These are phyloP conservation scores for Diaporthe velutina DNA, from an alignment of 2,329 filamentous ascomycete genomes.

Conservation along the genomic window DNA sequence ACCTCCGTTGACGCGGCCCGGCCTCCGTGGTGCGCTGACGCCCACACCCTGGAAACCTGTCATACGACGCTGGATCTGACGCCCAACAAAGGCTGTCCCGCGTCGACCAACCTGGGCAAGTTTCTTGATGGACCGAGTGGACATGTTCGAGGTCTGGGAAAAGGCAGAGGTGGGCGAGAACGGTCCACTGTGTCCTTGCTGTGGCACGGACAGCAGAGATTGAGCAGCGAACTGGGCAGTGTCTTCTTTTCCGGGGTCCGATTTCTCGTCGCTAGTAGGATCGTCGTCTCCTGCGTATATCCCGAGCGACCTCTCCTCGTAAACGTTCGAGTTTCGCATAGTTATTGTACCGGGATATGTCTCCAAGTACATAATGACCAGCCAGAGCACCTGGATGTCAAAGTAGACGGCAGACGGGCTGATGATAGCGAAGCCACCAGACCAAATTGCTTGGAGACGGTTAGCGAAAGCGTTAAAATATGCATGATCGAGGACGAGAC, in stretches of 20 bases:
- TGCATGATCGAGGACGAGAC: neutral
- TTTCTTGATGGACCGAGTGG: constrained; percentile 39
- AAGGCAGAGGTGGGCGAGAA: constrained; percentile 25
- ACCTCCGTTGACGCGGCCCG: constrained; percentile 39
- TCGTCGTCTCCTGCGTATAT: constrained; percentile 50
- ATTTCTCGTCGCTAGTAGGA: constrained; percentile 4
- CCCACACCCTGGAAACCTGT: constrained; percentile 44
- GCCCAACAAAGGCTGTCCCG: constrained; percentile 47
- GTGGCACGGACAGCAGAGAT: neutral
- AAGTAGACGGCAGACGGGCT: constrained; percentile 57
- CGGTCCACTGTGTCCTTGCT: neutral
- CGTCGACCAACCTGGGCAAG: constrained; percentile 38
- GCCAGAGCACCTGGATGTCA: constrained; percentile 57
- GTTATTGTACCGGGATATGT: constrained; percentile 59
- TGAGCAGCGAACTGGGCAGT: constrained; percentile 14
- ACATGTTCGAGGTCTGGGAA: constrained; percentile 27
- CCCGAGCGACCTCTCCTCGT: constrained; percentile 68
- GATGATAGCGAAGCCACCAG: constrained; percentile 67
- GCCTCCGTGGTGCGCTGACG: constrained; percentile 30
- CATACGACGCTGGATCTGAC: constrained; percentile 45
- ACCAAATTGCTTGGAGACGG: constrained; percentile 54
- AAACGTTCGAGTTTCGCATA: constrained; percentile 68
- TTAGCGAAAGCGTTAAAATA: neutral
- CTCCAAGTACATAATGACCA: constrained; percentile 63
- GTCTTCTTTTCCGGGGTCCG: constrained; percentile 3